Evolutionary conservation across 306 rosid genomes (phyloP).

Genomic region (Acacia crassicarpa): DNA sequence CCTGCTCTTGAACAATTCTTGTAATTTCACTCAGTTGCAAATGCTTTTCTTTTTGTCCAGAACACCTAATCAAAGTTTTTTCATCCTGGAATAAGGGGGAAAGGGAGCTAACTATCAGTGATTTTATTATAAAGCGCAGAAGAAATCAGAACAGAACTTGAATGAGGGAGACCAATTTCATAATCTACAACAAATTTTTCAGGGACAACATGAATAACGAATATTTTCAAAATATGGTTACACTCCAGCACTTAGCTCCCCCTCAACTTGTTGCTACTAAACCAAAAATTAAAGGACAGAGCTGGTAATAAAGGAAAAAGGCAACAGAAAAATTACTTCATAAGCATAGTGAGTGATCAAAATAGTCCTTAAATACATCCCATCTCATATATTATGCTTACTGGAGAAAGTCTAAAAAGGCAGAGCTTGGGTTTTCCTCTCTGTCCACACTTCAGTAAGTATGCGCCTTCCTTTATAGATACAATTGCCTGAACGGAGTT

Average conservation of each 20-base stretch:
- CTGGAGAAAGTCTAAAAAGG: constrained; percentile 82
- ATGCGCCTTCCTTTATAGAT: constrained; percentile 83
- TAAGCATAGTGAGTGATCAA: background rate
- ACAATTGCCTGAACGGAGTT: constrained; percentile 67
- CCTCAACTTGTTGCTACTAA: background rate
- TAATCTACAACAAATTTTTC: background rate
- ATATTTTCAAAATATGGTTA: background rate
- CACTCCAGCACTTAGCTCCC: background rate
- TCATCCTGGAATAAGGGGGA: constrained; percentile 61
- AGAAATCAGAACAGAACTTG: constrained; percentile 6
- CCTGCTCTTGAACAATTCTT: constrained; percentile 65
- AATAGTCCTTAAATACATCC: background rate
- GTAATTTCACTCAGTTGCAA: constrained; percentile 63
- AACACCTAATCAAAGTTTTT: constrained; percentile 78
- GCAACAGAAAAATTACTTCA: background rate
- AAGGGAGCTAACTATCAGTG: constrained; percentile 12
- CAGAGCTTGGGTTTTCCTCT: constrained; percentile 84
- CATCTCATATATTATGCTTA: constrained; percentile 26
- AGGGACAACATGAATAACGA: background rate
- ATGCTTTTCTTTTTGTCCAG: constrained; percentile 73
- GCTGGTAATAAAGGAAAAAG: too few species aligned
- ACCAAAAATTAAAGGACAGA: background rate
- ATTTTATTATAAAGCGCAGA: constrained; percentile 10
- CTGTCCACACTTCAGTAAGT: constrained; percentile 69
- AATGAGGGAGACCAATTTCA: background rate